Conservation (phyloP, 306 rosid species). For the Corylus americana region DNA sequence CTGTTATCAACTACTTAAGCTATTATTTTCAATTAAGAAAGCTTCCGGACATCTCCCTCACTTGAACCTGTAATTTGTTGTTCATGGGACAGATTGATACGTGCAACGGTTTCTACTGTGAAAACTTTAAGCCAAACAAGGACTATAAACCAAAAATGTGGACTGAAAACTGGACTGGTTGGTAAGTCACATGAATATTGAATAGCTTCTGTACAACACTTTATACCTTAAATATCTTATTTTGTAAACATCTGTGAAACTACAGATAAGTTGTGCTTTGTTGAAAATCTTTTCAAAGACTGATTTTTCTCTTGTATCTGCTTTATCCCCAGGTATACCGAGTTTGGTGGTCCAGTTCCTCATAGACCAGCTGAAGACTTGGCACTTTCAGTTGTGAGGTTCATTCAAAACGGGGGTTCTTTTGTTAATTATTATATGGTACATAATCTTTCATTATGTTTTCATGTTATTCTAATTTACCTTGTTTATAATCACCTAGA, state of each 20-base stretch:
- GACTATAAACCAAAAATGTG: slow-evolving; percentile 83
- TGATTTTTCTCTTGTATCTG: neutral
- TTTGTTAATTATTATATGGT: slow-evolving; percentile 92
- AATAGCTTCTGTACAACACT: neutral
- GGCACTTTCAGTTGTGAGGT: slow-evolving; percentile 81
- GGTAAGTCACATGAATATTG: slow-evolving; percentile 54
- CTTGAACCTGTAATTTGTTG: slow-evolving; percentile 16
- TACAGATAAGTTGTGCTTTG: neutral
- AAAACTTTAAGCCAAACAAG: slow-evolving; percentile 73
- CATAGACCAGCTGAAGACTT: slow-evolving; percentile 82
- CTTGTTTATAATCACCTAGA: slow-evolving; percentile 6
- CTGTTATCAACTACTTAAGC: neutral
- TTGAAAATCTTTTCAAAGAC: neutral
- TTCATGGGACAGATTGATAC: slow-evolving; percentile 66
- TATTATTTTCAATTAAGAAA: neutral
- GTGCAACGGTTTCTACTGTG: slow-evolving; percentile 92
- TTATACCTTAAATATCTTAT: neutral
- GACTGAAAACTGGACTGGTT: slow-evolving; percentile 96
- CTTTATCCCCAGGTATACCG: slow-evolving; percentile 64
- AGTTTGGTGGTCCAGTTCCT: slow-evolving; percentile 84
- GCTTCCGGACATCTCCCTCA: slow-evolving; percentile 7
- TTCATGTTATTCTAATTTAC: neutral
- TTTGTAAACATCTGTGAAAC: neutral
- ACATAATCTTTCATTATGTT: slow-evolving; percentile 10
- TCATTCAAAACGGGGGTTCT: slow-evolving; percentile 85